Conservation (phyloP, 805 yeast species). For the Komagataella mondaviorum region DNA sequence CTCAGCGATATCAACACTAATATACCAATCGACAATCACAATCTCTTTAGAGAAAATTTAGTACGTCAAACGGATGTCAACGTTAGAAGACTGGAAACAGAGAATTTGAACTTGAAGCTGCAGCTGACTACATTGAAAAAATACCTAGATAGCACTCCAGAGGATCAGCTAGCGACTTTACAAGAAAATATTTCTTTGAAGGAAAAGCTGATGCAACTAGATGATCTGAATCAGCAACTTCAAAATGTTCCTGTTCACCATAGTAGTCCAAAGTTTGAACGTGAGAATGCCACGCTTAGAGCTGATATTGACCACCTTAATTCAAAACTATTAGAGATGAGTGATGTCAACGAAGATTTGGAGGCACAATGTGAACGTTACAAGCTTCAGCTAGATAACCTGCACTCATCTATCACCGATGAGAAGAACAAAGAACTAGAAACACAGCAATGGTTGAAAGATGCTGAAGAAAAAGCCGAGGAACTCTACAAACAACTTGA, state of each 20-base stretch:
- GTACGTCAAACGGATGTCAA: not conserved
- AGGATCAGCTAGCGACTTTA: not conserved
- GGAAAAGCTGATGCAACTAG: not conserved
- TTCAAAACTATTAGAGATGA: conserved; percentile 40
- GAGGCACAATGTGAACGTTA: not conserved
- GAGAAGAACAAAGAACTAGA: not conserved
- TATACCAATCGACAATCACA: not conserved
- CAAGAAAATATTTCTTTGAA: not conserved
- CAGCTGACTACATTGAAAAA: not conserved
- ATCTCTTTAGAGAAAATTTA: not conserved
- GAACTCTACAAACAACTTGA: not conserved
- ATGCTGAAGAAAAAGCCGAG: not conserved
- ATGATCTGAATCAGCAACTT: not conserved
- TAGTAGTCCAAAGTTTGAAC: not conserved
- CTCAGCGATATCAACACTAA: not conserved
- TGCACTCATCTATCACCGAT: not conserved
- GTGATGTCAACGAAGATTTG: conserved; percentile 30
- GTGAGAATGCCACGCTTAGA: not conserved
- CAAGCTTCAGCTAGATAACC: not conserved
- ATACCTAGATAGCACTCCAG: not conserved
- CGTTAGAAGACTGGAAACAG: not conserved
- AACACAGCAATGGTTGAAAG: not conserved
- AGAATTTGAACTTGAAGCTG: not conserved
- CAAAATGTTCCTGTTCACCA: not conserved
- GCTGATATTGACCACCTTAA: conserved; percentile 21